A percentile compares a stretch with the other conserved stretches of the same genome.
phyloP scores from a whole-genome alignment of 2,329 filamentous ascomycete species.

The Scolecobasidium constrictum region DNA sequence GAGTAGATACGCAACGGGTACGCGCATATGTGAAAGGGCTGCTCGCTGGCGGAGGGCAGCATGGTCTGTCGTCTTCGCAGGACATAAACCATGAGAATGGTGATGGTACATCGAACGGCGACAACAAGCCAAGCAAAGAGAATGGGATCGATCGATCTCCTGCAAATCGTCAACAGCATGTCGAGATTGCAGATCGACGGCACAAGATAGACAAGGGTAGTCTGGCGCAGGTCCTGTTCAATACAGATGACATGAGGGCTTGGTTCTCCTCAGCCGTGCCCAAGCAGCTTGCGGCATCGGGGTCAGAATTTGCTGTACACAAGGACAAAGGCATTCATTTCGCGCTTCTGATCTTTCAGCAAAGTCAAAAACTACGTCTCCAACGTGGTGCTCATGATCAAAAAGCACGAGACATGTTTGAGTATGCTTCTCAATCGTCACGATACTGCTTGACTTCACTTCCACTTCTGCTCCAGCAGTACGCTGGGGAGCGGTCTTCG shows the following conservation, averaged over 20 bases:
- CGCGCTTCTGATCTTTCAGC: background rate
- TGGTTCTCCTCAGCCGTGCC: background rate
- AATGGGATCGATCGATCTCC: too few species aligned
- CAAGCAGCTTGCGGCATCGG: background rate
- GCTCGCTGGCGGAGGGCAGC: background rate
- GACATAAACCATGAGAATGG: background rate
- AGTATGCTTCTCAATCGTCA: background rate
- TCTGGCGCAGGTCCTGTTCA: conserved; percentile 48
- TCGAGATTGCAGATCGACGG: background rate
- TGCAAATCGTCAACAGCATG: too few species aligned
- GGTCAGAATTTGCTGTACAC: background rate
- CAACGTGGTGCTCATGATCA: background rate
- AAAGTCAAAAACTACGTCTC: background rate
- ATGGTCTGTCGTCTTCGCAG: background rate
- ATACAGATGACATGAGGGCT: conserved; percentile 16
- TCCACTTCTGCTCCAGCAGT: background rate
- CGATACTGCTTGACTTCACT: background rate
- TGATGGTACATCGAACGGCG: background rate
- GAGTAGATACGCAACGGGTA: background rate
- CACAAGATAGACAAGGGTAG: conserved; percentile 46
- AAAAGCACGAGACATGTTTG: background rate
- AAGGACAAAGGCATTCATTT: background rate
- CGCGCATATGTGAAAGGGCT: background rate
- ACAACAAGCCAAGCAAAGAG: background rate
- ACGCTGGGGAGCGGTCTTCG: background rate